Base-by-base conservation (phyloP, 2,329 filamentous ascomycete species). In the Metarhizium robertsii region DNA sequence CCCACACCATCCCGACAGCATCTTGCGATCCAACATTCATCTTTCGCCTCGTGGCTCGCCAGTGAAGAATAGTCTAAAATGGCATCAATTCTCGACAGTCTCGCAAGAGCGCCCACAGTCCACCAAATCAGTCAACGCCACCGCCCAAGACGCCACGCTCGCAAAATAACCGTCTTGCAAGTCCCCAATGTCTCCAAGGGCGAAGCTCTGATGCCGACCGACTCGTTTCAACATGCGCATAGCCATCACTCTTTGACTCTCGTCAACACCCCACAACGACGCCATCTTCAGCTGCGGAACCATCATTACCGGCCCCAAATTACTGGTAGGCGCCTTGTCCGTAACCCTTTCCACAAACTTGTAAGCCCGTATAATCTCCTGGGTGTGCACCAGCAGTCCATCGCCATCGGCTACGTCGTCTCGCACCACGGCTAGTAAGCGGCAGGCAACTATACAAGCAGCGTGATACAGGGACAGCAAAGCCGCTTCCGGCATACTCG, bases 261-360 rank as follows among this genome's bases (percentile, higher is more conserved):
- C 18, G 16, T n/a, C 10, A 2, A 18, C 16, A 29, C 32, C 61
- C 25, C 61, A 59, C 29, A 58, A 32, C 30, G 54, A 53, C 36
- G 53, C 53, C 25, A 55, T 54, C 29, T 60, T 59, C 4, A 60
- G 29, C 40, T 60, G 57, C 20, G 55, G 42, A 25, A 55, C 54
- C 49, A 60, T 53, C 51, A 60, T 60, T 47, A 25, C 25, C 25
- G 25, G 25, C 25, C 25, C 25, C 25, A 25, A 25, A 25, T 25
- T 25, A 25, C 25, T 25, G 25, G 25, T 25, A 4, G 25, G 55
- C 55, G 29, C 43, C 18, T 46, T 46, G 18, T 46, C 45, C 1
- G 54, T 43, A 4, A 13, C 14, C 36, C 32, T 20, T n/a, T 8
- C 52, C 6, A 54, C 51, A 36, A 55, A 54, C 8, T 43, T 46